Evolutionary conservation across 768 basidiomycete species (phyloP).

Genomic region (Gloeophyllum trabeum): DNA sequence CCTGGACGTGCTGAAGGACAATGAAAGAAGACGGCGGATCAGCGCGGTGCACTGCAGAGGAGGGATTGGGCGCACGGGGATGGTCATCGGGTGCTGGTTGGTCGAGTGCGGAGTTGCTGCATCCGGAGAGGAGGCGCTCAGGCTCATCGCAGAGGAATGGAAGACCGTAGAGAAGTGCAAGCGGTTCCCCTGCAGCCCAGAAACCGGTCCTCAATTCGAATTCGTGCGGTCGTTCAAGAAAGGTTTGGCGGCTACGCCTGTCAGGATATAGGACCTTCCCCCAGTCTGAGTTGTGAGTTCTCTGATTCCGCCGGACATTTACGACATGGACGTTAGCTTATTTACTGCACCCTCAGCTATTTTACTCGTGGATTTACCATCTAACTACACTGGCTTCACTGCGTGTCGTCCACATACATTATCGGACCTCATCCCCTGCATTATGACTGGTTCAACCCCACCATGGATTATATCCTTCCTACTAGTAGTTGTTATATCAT

Average conservation of each 20-base stretch:
- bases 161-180: constrained; percentile 68
- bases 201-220: constrained; percentile 71
- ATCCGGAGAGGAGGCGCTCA: constrained; percentile 54
- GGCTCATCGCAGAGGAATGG: constrained; percentile 60
- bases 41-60: constrained; percentile 74
- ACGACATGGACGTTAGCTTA: too few relatives aligned
- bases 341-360: too few relatives aligned
- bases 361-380: too few relatives aligned
- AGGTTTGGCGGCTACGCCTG: neutral
- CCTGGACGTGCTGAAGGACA: constrained; percentile 47
- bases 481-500: too few relatives aligned
- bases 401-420: too few relatives aligned
- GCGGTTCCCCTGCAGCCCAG: constrained; percentile 65
- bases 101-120: constrained; percentile 52
- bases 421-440: too few relatives aligned
- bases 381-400: too few relatives aligned
- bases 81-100: constrained; percentile 67
- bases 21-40: constrained; percentile 44
- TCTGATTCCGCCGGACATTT: too few relatives aligned
- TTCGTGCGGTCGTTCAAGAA: constrained; percentile 52
- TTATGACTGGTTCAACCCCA: too few relatives aligned
- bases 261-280: too few relatives aligned
- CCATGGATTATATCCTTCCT: too few relatives aligned
- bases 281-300: too few relatives aligned
- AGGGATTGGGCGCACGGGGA: constrained; percentile 59